Evolutionary conservation across 1,284 basidiomycete species (phyloP).

Genomic region (Calocybe gambosa): DNA sequence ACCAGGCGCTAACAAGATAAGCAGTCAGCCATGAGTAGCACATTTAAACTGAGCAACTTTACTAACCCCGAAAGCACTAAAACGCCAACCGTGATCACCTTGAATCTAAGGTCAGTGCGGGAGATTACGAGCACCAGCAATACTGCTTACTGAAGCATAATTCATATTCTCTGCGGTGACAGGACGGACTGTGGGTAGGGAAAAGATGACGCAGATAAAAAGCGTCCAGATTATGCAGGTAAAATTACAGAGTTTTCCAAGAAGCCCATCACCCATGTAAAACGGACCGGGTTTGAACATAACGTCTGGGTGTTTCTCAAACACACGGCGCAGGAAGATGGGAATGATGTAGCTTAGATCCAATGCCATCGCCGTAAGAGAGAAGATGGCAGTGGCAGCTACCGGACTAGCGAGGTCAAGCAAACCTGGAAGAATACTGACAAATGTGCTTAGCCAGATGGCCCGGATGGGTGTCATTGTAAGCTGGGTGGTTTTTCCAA

Average conservation of each 20-base stretch:
- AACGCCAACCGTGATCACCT: constrained; percentile 44
- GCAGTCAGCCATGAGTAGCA: constrained; percentile 1
- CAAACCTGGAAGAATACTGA: constrained; percentile 67
- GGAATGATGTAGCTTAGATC: constrained; percentile 74
- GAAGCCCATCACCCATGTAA: constrained; percentile 69
- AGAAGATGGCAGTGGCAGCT: constrained; percentile 83
- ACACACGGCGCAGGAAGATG: constrained; percentile 66
- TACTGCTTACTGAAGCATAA: constrained; percentile 50
- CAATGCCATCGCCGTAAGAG: constrained; percentile 68
- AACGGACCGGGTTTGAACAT: constrained; percentile 86
- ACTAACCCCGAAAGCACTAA: constrained; percentile 37
- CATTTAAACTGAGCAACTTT: neutral
- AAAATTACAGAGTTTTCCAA: constrained; percentile 62
- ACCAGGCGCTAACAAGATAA: constrained; percentile 30
- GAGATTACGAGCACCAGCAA: neutral
- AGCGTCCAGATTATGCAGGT: constrained; percentile 66
- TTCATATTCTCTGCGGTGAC: constrained; percentile 74
- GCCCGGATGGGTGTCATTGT: constrained; percentile 80
- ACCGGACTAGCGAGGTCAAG: constrained; percentile 74
- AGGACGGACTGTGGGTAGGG: constrained; percentile 65
- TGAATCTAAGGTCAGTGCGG: constrained; percentile 2
- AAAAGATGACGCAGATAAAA: constrained; percentile 68
- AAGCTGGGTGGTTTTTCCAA: constrained; percentile 59
- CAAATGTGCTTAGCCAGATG: constrained; percentile 72
- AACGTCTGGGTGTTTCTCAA: constrained; percentile 78